Conservation (phyloP, 768 basidiomycete species). For the Serendipita indica region DNA sequence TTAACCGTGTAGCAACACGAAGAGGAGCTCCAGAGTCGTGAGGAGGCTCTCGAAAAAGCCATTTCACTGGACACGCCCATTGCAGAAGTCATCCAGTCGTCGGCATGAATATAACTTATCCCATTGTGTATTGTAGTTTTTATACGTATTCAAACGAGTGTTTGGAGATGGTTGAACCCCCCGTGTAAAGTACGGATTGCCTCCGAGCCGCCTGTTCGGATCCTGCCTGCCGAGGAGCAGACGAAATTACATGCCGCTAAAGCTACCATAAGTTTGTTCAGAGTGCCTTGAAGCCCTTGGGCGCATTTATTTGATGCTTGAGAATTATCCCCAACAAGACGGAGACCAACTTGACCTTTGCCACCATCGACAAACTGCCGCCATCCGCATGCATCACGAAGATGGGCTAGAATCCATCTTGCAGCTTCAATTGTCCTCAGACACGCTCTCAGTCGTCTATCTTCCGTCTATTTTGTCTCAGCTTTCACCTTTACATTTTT, state of each 20-base stretch:
- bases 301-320: no score
- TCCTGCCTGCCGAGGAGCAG: no score
- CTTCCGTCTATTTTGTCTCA: slow-evolving; percentile 43
- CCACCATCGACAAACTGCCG: background rate
- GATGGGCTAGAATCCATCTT: slow-evolving; percentile 36
- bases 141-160: no score
- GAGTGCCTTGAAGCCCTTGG: no score
- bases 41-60: slow-evolving; percentile 15
- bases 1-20: slow-evolving; percentile 18
- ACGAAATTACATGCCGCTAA: no score
- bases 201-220: no score
- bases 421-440: slow-evolving; percentile 58
- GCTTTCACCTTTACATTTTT: slow-evolving; percentile 38
- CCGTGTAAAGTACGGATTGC: no score
- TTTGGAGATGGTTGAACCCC: no score
- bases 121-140: background rate
- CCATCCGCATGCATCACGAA: background rate
- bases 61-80: background rate
- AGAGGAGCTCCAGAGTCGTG: slow-evolving; percentile 16
- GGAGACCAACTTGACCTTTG: no score
- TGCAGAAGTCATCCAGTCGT: background rate
- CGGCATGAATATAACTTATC: background rate
- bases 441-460: slow-evolving; percentile 42
- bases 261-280: no score
- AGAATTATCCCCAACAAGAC: no score